Evolutionary conservation across 139 green algal species (phyloP), one percentile per base, ranked within the genome.

Genomic region (Monoraphidium neglectum): DNA sequence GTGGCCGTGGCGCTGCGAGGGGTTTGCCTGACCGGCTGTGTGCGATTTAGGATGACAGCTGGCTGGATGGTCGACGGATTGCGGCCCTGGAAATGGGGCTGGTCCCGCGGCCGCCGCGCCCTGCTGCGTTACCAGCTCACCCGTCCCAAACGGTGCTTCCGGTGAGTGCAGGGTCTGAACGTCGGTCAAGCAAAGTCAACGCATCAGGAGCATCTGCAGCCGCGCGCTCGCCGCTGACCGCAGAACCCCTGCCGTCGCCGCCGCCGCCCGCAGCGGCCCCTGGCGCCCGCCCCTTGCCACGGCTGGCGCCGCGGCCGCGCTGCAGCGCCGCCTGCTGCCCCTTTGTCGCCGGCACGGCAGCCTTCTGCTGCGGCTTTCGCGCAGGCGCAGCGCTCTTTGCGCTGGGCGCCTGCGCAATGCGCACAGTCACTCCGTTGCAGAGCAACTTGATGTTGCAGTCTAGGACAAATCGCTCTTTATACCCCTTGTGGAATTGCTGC

Each of bases 111-210:
- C 43, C 43, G 43, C 43, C 43, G 8, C 43, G 43, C 8, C 43
- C 43, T 12, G 8, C 43, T 12, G 8, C 12, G 8, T 12, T 8
- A 21, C 8, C 43, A 8, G 43, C 43, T 51, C 43, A 51, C 43
- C 43, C 43, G 43, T 51, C 54, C 21, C 54, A 61, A 30, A 81
- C 79, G 8, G 80, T 85, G 0, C 75, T 85, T 24, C 81, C 81
- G 13, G 83, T 88, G 0, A 88, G 61, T 15, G 83, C 79, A 6
- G 83, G 83, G 57, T 88, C 83, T 23, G 79, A 79, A 2, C 70
- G 56, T n/a, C 79, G 82, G 35, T 87, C 83, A 5, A 83, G 62
- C 47, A 53, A 35, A 28, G 67, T 32, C 43, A 8, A 12, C 8
- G 43, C 43, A 12, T 8, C 43, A 8, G 43, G 8, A 8, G 43